phyloP scores from a whole-genome alignment of 768 basidiomycete genomes.

The Hygrocybe punicea region DNA sequence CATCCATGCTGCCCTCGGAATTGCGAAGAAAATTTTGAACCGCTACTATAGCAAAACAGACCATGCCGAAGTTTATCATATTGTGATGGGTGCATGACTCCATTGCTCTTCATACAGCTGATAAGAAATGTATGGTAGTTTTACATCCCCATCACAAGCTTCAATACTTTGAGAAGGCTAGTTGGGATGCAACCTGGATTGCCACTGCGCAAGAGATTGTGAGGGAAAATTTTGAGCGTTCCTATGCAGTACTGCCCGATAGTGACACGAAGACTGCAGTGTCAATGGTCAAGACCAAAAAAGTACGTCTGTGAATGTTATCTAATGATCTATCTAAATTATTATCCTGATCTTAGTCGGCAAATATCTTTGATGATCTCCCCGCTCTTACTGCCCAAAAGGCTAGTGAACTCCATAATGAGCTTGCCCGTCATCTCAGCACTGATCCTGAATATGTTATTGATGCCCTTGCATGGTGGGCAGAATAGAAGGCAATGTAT shows the following conservation, averaged over 20 bases:
- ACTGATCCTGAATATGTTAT: conserved; percentile 21
- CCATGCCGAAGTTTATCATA: conserved; percentile 17
- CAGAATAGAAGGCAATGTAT: conserved; percentile 15
- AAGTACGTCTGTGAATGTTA: neutral
- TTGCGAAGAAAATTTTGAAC: conserved; percentile 26
- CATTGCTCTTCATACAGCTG: neutral
- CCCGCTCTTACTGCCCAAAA: conserved; percentile 17
- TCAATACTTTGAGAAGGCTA: conserved; percentile 23
- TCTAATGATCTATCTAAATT: neutral
- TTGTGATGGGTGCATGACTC: conserved; percentile 23
- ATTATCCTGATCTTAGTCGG: conserved; percentile 6
- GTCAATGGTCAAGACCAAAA: neutral
- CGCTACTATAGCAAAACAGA: conserved; percentile 23
- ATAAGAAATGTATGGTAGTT: conserved; percentile 14
- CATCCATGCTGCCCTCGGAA: conserved; percentile 13
- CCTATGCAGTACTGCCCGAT: conserved; percentile 2
- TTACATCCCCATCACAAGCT: conserved; percentile 31
- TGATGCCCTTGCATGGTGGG: conserved; percentile 33
- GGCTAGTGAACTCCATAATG: conserved; percentile 15
- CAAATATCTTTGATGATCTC: conserved; percentile 33
- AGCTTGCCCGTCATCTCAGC: conserved; percentile 30
- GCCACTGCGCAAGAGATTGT: conserved; percentile 16
- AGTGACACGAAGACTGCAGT: neutral
- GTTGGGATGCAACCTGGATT: conserved; percentile 28
- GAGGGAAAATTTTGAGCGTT: conserved; percentile 14